These are phyloP conservation scores for Mikania micrantha DNA, from an alignment of 129 eudicot species.

Conservation along the genomic window DNA sequence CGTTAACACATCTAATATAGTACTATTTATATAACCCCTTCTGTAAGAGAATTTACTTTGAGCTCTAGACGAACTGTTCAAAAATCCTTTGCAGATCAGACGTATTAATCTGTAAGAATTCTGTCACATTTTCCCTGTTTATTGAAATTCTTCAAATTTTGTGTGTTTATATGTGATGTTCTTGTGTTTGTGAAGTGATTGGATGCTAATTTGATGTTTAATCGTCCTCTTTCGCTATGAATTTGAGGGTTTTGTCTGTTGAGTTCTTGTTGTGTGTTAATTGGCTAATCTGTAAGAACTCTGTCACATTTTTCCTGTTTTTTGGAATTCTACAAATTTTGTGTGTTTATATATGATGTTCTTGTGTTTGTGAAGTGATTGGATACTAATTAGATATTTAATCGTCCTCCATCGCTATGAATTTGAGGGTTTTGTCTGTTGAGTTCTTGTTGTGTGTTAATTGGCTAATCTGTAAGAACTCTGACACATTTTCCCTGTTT, in stretches of 20 bases:
- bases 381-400: slow-evolving; percentile 16
- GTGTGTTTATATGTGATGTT: background rate
- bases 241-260: too few relatives aligned
- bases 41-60: slow-evolving; percentile 6
- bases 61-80: slow-evolving; percentile 11
- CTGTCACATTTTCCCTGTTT: slow-evolving; percentile 3
- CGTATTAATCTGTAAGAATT: slow-evolving; percentile 23
- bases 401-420: too few relatives aligned
- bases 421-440: background rate
- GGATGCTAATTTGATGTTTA: too few relatives aligned
- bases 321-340: too few relatives aligned
- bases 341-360: too few relatives aligned
- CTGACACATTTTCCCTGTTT: too few relatives aligned
- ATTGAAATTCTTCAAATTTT: background rate
- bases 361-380: slow-evolving; percentile 1
- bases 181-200: too few relatives aligned
- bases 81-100: slow-evolving; percentile 18
- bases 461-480: too few relatives aligned
- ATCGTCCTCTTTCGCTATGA: too few relatives aligned
- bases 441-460: slow-evolving; percentile 1
- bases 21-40: slow-evolving; percentile 20
- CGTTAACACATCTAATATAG: slow-evolving; percentile 20
- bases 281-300: too few relatives aligned
- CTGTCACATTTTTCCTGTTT: too few relatives aligned
- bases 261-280: too few relatives aligned